Conservation (phyloP, 495 filamentous ascomycete genomes). For the Barbatosphaeria neglecta region DNA sequence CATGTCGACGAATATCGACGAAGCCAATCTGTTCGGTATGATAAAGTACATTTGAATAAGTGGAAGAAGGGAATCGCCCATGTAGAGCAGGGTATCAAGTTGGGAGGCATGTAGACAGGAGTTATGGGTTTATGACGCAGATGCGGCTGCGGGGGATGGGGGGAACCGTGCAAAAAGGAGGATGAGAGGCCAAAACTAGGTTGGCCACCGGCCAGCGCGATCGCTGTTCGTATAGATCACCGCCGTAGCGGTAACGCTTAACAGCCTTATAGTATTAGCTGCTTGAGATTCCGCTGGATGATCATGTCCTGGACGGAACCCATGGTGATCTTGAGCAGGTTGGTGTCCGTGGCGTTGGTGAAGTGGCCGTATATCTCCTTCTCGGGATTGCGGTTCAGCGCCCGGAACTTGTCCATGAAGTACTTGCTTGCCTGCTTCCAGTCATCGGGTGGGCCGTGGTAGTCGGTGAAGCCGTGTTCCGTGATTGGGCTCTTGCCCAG, state of each 20-base stretch:
- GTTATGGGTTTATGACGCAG: no score
- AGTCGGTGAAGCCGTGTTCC: slow-evolving; percentile 85
- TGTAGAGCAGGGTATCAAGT: no score
- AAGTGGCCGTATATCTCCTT: slow-evolving; percentile 91
- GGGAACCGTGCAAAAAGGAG: no score
- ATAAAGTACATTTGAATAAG: no score
- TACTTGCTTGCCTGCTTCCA: slow-evolving; percentile 60
- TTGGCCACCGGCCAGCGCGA: no score
- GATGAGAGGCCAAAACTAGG: no score
- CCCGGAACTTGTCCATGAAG: slow-evolving; percentile 82
- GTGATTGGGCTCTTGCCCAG: slow-evolving; percentile 68
- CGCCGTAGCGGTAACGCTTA: background rate
- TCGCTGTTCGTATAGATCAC: no score
- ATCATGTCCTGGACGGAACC: slow-evolving; percentile 97
- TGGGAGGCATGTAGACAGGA: no score
- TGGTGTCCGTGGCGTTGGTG: slow-evolving; percentile 92
- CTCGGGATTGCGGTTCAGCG: slow-evolving; percentile 70
- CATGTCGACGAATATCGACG: no score
- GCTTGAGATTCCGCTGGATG: slow-evolving; percentile 92
- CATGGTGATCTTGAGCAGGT: slow-evolving; percentile 95
- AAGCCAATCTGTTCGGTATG: no score
- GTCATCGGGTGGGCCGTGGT: slow-evolving; percentile 43
- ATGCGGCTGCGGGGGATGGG: no score
- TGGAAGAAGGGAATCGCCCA: no score
- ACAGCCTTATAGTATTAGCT: slow-evolving; percentile 70